Evolutionary conservation across 2,329 filamentous ascomycete species (phyloP).

Genomic region (Mycogone perniciosa): DNA sequence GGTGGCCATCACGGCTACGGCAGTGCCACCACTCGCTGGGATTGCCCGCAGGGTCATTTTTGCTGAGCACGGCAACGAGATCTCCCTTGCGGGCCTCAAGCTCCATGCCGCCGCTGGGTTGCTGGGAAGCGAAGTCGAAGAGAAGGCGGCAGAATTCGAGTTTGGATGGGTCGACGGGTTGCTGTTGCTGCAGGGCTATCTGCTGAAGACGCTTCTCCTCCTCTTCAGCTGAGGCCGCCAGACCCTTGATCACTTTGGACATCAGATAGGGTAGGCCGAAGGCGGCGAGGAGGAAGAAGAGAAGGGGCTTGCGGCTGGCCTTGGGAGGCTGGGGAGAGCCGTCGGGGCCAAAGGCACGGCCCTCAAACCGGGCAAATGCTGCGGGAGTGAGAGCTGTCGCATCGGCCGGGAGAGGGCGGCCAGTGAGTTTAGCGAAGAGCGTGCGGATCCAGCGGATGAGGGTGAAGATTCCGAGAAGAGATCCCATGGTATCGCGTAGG

Average conservation of each 20-base stretch:
- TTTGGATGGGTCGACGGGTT: conserved; percentile 74
- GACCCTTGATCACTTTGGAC: conserved; percentile 84
- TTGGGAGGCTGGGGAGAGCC: conserved; percentile 60
- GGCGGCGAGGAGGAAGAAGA: conserved; percentile 91
- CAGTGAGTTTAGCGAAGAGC: conserved; percentile 84
- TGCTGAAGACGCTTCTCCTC: conserved; percentile 57
- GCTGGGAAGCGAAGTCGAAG: conserved; percentile 86
- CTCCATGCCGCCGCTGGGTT: conserved; percentile 62
- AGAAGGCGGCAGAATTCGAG: conserved; percentile 93
- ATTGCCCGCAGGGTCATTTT: conserved; percentile 86
- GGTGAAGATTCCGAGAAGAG: conserved; percentile 90
- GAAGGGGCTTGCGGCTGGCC: conserved; percentile 88
- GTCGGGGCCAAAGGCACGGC: conserved; percentile 52
- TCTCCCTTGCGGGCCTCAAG: conserved; percentile 91
- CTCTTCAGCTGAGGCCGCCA: conserved; percentile 80
- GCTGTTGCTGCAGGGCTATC: conserved; percentile 44
- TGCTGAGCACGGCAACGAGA: conserved; percentile 86
- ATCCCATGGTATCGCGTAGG: conserved; percentile 85
- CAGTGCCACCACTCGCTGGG: conserved; percentile 97
- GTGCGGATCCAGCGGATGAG: conserved; percentile 92
- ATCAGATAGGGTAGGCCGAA: conserved; percentile 96
- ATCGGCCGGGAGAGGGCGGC: conserved; percentile 81
- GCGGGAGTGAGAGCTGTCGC: conserved; percentile 81
- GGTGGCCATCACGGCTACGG: conserved; percentile 77
- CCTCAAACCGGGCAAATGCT: conserved; percentile 85